Evolutionary conservation across 768 basidiomycete species (phyloP), one percentile per base, ranked within the genome.

Genomic region (Glaciozyma martinii): DNA sequence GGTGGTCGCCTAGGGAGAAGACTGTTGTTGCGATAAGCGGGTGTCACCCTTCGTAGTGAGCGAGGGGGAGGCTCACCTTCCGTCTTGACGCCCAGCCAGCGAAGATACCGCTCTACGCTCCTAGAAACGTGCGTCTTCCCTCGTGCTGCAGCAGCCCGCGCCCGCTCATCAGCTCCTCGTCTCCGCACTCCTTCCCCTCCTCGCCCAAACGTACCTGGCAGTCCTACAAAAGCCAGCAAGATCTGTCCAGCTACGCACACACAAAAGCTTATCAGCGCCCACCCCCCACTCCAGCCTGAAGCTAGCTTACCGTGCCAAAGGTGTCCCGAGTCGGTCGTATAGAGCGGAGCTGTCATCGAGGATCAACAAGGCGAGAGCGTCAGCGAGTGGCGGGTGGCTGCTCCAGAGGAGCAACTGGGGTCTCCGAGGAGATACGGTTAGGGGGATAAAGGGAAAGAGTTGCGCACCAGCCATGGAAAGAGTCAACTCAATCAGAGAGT

Each of bases 21-120:
- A 98, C 95, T 68, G 65, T 52, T 10, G 10, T 23, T 16, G 42
- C 3, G 27, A 13, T 6, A 25, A 29, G 50, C 12, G 56, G 1
- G 32, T 5, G 16, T 21, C 25, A 25, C 29, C 10, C 0, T 16
- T 4, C 18, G 9, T 18, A 16, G 47, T 5, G 2, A 29, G 29
- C 13, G 5, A 37, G 1, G 32, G 37, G 4, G 1, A n/a, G 43
- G n/a, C 59, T 9, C 15, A 74, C 73, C 72, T 57, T 87, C 84
- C 0, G 91, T 94, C 77, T 94, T 97, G 60, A 99, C 89, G 37
- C 95, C 95, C 77, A 90, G 89, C 95, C 95, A 99, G 76, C 91
- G 82, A 1, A 99, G 82, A 77, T 99, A 99, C n/a, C 95, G 85
- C 76, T 98, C 94, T 18, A 98, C 81, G 10, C 94, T 86, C 46